Conservation (phyloP, 805 yeast species). For the Wickerhamiella vanderwaltii region DNA sequence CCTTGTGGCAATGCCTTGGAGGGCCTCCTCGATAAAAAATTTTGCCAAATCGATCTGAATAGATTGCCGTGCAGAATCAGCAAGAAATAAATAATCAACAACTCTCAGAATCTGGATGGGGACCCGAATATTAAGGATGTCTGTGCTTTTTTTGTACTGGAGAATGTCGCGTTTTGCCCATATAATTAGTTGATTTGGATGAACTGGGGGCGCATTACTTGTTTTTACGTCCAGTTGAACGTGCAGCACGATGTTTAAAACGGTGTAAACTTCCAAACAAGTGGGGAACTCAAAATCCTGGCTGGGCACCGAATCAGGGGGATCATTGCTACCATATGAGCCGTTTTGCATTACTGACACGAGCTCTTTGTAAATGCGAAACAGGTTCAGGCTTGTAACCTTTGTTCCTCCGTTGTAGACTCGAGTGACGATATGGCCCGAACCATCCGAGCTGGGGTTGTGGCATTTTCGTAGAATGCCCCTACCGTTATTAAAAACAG, state of each 20-base stretch:
- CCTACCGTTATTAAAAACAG: not conserved
- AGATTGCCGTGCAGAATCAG: not conserved
- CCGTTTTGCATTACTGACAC: not conserved
- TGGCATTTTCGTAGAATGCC: not conserved
- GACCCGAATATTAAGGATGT: slow-evolving; percentile 15
- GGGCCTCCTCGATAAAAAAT: slow-evolving; percentile 12
- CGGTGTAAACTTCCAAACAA: slow-evolving; percentile 9
- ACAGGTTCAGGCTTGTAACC: not conserved
- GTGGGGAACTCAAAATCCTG: slow-evolving; percentile 11
- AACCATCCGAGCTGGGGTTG: not conserved
- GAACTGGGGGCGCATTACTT: not conserved
- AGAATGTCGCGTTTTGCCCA: slow-evolving; percentile 10
- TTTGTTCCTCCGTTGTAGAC: slow-evolving; percentile 7
- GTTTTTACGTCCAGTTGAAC: not conserved
- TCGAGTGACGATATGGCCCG: not conserved
- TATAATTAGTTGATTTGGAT: slow-evolving; percentile 2
- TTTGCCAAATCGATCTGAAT: slow-evolving; percentile 1
- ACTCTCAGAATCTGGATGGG: slow-evolving; percentile 17
- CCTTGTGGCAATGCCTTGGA: slow-evolving; percentile 3
- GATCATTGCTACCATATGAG: not conserved
- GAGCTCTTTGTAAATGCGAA: not conserved
- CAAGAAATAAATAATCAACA: slow-evolving; percentile 14
- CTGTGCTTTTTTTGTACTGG: not conserved
- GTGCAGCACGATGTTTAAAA: slow-evolving; percentile 3
- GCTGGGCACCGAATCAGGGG: not conserved